Percentiles rank a stretch among this genome's conserved stretches.
Conservation (phyloP, 2,329 filamentous ascomycete genomes). For the Cyphellophora attinorum region DNA sequence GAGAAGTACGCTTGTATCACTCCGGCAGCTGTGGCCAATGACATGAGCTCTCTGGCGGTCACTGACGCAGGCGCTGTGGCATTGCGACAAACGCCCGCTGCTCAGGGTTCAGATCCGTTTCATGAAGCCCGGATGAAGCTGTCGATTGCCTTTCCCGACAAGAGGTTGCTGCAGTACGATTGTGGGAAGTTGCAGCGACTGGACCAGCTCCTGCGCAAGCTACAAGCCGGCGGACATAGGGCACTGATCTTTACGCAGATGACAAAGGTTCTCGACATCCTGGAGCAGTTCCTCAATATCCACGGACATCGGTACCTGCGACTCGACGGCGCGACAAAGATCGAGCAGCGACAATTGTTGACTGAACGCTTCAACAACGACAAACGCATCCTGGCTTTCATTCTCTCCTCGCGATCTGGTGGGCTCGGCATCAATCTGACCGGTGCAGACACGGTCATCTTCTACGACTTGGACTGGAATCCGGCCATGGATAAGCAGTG, state of each 20-base stretch:
- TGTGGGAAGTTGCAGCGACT: conserved; percentile 92
- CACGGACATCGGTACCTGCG: conserved; percentile 95
- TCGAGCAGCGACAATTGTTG: conserved; percentile 88
- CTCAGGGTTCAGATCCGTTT: conserved; percentile 60
- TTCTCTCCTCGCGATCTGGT: conserved; percentile 86
- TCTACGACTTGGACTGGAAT: conserved; percentile 99
- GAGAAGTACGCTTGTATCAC: conserved; percentile 89
- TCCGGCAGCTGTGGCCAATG: conserved; percentile 73
- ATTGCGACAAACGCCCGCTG: conserved; percentile 51
- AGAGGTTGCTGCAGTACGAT: conserved; percentile 90
- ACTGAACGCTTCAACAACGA: conserved; percentile 97
- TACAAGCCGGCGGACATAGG: conserved; percentile 84
- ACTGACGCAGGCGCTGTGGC: conserved; percentile 50
- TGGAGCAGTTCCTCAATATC: conserved; percentile 96
- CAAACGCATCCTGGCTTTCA: conserved; percentile 84
- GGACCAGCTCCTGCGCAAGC: conserved; percentile 71
- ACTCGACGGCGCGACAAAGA: conserved; percentile 90
- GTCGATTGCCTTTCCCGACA: conserved; percentile 94
- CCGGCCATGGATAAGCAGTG: conserved; percentile 99
- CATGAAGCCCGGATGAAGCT: conserved; percentile 87
- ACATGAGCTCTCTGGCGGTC: conserved; percentile 60
- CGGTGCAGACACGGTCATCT: conserved; percentile 94
- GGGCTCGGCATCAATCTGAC: conserved; percentile 94
- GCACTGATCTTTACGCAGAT: conserved; percentile 98
- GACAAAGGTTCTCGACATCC: conserved; percentile 95